Base-by-base conservation (phyloP, 192 early-diverging fungal genomes). In the Linnemannia schmuckeri region DNA sequence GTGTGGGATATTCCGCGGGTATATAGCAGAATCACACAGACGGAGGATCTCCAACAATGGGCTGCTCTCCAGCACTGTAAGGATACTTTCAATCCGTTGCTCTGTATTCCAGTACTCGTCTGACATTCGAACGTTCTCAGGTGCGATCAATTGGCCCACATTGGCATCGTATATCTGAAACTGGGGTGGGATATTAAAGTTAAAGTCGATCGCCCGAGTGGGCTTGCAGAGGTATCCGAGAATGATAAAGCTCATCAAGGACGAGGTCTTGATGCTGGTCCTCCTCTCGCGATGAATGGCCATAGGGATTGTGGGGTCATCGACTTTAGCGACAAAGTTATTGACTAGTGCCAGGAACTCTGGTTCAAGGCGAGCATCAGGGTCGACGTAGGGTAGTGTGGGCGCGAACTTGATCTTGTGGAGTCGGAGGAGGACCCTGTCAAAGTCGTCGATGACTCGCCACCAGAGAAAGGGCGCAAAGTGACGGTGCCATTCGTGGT, bases 391-490 rank as follows among this genome's bases (percentile, higher is more conserved):
- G 9, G 61, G 27, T 9, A 66, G 61, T 2, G n/a, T 13, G n/a
- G 61, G 61, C 7, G n/a, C 61, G 30, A 33, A 66, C 33, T 33
- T 30, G 61, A 10, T 35, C 30, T 33, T 66, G 30, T 33, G 15
- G 61, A 66, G 61, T 33, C 61, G 61, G 13, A 15, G 7, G 27
- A 66, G 61, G 61, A 66, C 61, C 30, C 12, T 66, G 61, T 66
- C 61, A 66, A 66, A 66, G 30, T 66, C 30, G 61, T 66, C 61
- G 12, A 66, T 30, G 61, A 66, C 30, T 9, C 61, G 61, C 61
- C 61, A 66, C 61, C 61, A 66, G 30, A 66, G 61, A 33, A 66
- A 66, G 30, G 61, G 61, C 13, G 61, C 61, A 66, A 66, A 66
- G 61, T n/a, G 10, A 15, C 61, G 30, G 61, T 66, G 61, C 61